These are phyloP conservation scores for Myrmaecium sp. DNA, from an alignment of 2,329 filamentous ascomycete species.

Conservation along the genomic window DNA sequence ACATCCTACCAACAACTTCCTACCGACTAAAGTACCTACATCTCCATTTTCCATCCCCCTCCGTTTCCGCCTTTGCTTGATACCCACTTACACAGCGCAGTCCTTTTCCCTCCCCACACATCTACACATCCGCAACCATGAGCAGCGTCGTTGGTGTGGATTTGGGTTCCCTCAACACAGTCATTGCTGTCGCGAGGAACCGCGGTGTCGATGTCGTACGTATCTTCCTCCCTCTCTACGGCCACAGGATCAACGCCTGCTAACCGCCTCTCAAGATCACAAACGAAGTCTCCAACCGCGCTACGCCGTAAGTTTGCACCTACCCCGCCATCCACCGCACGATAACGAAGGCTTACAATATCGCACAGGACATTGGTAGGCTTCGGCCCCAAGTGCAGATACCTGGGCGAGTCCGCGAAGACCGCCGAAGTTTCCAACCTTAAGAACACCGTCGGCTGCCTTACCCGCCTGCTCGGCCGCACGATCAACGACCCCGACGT, in stretches of 20 bases:
- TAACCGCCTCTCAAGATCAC: slow-evolving; percentile 50
- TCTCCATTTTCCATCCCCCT: too few relatives aligned
- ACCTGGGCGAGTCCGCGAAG: slow-evolving; percentile 89
- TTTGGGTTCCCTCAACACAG: slow-evolving; percentile 92
- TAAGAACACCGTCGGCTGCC: slow-evolving; percentile 89
- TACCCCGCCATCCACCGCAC: slow-evolving; percentile 6
- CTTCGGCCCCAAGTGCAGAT: slow-evolving; percentile 86
- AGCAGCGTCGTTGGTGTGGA: slow-evolving; percentile 62
- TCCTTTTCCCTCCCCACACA: slow-evolving; percentile 11
- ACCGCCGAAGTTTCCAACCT: slow-evolving; percentile 98
- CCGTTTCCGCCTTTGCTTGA: too few relatives aligned
- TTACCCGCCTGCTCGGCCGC: slow-evolving; percentile 87
- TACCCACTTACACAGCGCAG: slow-evolving; percentile 14
- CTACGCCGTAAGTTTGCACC: slow-evolving; percentile 66
- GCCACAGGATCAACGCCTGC: slow-evolving; percentile 6
- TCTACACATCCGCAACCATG: slow-evolving; percentile 27
- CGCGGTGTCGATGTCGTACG: slow-evolving; percentile 96
- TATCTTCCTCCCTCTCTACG: slow-evolving; percentile 19
- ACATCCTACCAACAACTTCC: too few relatives aligned
- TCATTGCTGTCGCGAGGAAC: slow-evolving; percentile 93
- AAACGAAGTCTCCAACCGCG: slow-evolving; percentile 98
- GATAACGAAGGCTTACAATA: slow-evolving; percentile 2
- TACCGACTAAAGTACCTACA: too few relatives aligned
- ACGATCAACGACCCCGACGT: slow-evolving; percentile 79
- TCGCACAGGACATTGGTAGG: slow-evolving; percentile 68